phyloP scores from a whole-genome alignment of 2,329 filamentous ascomycete genomes.

The Lasiodiplodia sp. region DNA sequence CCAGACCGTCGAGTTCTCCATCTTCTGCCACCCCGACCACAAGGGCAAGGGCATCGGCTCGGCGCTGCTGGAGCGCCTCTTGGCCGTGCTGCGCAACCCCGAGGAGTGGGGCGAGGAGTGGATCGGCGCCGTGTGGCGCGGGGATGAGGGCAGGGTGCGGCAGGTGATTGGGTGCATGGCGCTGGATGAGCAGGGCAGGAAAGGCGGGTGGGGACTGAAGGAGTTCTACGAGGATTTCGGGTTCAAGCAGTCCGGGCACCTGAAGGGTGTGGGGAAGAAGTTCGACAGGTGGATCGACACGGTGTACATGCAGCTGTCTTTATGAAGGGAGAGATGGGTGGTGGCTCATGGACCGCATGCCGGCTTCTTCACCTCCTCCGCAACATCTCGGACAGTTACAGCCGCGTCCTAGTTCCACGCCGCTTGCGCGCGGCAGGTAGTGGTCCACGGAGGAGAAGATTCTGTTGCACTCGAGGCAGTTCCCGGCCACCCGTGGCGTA shows the following conservation, averaged over 20 bases:
- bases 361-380: conserved; percentile 17
- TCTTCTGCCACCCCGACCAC: conserved; percentile 49
- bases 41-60: conserved; percentile 44
- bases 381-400: conserved; percentile 32
- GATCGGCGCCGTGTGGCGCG: conserved; percentile 1
- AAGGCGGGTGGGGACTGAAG: conserved; percentile 43
- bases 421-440: conserved; percentile 39
- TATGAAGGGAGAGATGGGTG: conserved; percentile 27
- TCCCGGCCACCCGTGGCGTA: conserved; percentile 41
- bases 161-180: conserved; percentile 50
- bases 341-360: conserved; percentile 3
- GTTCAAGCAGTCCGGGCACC: conserved; percentile 48
- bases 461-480: conserved; percentile 48
- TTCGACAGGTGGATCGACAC: conserved; percentile 43
- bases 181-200: conserved; percentile 44
- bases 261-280: conserved; percentile 50
- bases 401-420: conserved; percentile 41
- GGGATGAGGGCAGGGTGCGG: conserved; percentile 37
- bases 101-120: conserved; percentile 33
- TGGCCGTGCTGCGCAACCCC: conserved; percentile 39
- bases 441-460: conserved; percentile 47
- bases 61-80: conserved; percentile 39
- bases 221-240: conserved; percentile 50
- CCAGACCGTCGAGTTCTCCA: conserved; percentile 49
- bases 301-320: conserved; percentile 36